Base-by-base conservation (phyloP, 768 basidiomycete species). In the Mrakia frigida region DNA sequence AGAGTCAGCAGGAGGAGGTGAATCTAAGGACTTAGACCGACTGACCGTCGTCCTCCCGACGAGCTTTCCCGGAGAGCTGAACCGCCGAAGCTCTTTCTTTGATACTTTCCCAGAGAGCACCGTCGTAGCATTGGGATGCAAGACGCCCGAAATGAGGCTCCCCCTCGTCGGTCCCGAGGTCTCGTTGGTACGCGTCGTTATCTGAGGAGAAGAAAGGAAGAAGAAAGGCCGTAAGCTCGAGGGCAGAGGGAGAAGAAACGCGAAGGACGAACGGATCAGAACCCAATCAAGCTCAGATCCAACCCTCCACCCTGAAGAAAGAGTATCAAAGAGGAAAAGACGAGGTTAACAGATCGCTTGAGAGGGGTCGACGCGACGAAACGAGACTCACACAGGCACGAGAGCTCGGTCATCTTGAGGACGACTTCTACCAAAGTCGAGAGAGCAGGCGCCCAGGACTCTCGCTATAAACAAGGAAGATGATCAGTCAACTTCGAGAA, bases 181-280 rank as follows among this genome's bases (percentile, higher is more conserved):
- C 52, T 9, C 41, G 35, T 52, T 70, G 67, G 59, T 70, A 75
- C 0, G 71, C 71, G 71, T 73, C 71, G 52, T 73, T 73, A 35
- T 73, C 71, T 73, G 35, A 53, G 25, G 31, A 52, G 43, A 43
- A 28, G 68, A 25, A n/a, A 35, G 11, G 33, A 21, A 35, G 50
- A 60, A 14, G 21, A 35, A 28, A 41, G 41, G n/a, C 31, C 9
- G 18, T 50, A 4, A 25, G 53, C 10, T 13, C 28, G 1, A 18
- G 43, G 6, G 33, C n/a, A 3, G 37, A 7, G 41, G 5, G 39
- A 18, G 35, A 18, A 18, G 28, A 6, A 2, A 18, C 3, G 16
- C 16, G 21, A 5, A 13, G 33, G 1, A 21, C 65, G 33, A 37
- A 53, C 65, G 67, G 14, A 75, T 14, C 0, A 75, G 37, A 43